phyloP scores from a whole-genome alignment of 768 basidiomycete species.

The Leccinum ochraceum region DNA sequence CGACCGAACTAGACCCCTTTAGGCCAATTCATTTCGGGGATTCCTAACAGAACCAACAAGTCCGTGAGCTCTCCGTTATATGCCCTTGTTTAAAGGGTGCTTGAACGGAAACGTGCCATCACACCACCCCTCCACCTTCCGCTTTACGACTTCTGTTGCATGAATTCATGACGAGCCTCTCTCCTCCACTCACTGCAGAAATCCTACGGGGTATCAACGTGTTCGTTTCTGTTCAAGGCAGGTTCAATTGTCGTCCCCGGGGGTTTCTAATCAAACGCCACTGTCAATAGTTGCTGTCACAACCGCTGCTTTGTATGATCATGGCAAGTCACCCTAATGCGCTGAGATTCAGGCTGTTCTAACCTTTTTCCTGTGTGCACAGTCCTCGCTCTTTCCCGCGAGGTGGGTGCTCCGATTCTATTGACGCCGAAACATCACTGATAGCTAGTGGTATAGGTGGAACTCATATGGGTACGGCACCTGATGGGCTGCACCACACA shows the following conservation, averaged over 20 bases:
- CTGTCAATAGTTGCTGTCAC: conserved; percentile 30
- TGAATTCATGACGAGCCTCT: conserved; percentile 24
- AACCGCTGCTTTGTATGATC: conserved; percentile 31
- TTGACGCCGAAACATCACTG: neutral
- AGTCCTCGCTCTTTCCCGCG: conserved; percentile 31
- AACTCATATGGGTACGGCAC: conserved; percentile 32
- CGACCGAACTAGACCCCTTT: conserved; percentile 8
- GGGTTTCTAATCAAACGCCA: conserved; percentile 4
- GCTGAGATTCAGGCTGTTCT: neutral
- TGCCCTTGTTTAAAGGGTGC: conserved; percentile 20
- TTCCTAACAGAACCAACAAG: conserved; percentile 1
- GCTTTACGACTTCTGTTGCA: conserved; percentile 4
- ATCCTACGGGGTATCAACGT: conserved; percentile 5
- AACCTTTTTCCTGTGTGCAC: neutral
- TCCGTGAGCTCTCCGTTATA: conserved; percentile 2
- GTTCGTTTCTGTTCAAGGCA: conserved; percentile 28
- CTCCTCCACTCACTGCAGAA: conserved; percentile 11
- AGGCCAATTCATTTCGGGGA: conserved; percentile 10
- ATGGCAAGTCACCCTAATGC: conserved; percentile 15
- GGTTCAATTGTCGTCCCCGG: neutral
- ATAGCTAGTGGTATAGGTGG: conserved; percentile 21
- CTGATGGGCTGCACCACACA: neutral
- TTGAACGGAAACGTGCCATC: neutral
- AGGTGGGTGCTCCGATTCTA: conserved; percentile 19
- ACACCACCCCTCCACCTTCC: conserved; percentile 1